Base-by-base conservation (phyloP, 2,329 filamentous ascomycete genomes). In the Talaromyces funiculosus region DNA sequence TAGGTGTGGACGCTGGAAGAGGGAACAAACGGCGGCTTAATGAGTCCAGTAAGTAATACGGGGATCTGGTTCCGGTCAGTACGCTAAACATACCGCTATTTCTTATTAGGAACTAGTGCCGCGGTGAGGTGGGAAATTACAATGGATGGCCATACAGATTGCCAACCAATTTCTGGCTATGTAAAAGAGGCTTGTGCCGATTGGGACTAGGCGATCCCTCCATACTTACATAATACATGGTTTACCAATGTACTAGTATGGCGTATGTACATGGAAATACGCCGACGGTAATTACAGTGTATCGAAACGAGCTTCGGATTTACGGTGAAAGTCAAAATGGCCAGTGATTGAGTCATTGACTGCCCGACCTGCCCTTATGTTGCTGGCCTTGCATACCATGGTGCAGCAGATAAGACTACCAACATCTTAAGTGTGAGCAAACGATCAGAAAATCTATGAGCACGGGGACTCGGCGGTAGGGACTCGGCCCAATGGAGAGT, bases 291-390 rank as follows among this genome's bases (percentile, higher is more conserved):
- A 56, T 43, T 43, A 56, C 53, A n/a, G 10, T 24, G 53, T 55
- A 57, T 33, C 16, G 26, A 43, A 57, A 20, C 54, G 18, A n/a
- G n/a, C n/a, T n/a, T n/a, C 16, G 18, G 42, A 38, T 29, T 35
- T 51, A 29, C 26, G 37, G 53, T 31, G 29, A 26, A 57, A 57
- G 55, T 38, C 53, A 42, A 55, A 42, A 22, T 18, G 47, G 5
- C 47, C 53, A 55, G 54, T 35, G 40, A 59, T 59, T 59, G 47
- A 42, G 57, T 59, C 57, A 59, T 59, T 59, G 57, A 59, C 57
- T 59, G 57, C 26, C 47, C 24, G 20, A 49, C 43, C 43, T 31
- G 45, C 26, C 22, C 42, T 45, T 16, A 20, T 24, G 14, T 26
- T 6, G 20, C 24, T 47, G 24, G 26, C 45, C 45, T 49, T 35